Conservation (phyloP, 345 rosid species). For the Reutealis trisperma region DNA sequence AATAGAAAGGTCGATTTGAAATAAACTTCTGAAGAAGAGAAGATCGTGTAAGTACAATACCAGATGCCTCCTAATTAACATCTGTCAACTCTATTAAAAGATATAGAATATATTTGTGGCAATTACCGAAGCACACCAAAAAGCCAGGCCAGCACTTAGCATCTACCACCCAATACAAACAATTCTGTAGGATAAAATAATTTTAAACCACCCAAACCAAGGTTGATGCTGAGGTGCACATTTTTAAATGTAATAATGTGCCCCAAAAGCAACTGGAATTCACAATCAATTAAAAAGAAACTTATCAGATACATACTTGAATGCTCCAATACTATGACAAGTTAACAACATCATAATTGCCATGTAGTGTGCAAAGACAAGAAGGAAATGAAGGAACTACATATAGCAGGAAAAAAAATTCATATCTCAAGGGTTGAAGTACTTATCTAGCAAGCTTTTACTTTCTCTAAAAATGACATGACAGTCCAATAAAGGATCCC, state of each 20-base stretch:
- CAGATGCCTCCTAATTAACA: not conserved
- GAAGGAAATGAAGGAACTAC: not conserved
- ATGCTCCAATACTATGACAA: not conserved
- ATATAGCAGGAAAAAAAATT: not conserved
- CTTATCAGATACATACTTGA: not conserved
- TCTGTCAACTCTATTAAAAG: not conserved
- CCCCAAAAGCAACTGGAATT: not conserved
- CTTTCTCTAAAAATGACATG: not conserved
- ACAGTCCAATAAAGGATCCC: not conserved
- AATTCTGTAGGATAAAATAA: not conserved
- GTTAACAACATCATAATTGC: not conserved
- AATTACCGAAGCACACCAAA: not conserved
- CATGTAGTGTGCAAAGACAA: not conserved
- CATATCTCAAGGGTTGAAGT: not conserved
- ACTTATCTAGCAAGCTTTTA: not conserved
- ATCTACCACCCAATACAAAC: not conserved
- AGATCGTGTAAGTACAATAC: slow-evolving; percentile 1
- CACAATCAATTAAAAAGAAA: not conserved
- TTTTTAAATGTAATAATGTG: not conserved
- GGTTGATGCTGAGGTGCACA: not conserved
- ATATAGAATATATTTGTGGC: not conserved
- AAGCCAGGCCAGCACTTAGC: not conserved
- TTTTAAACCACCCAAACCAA: not conserved
- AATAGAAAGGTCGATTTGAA: not conserved
- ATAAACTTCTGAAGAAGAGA: not conserved